Evolutionary conservation across 2,329 filamentous ascomycete genomes (phyloP).

Genomic region (Ceratocystis colombiana): DNA sequence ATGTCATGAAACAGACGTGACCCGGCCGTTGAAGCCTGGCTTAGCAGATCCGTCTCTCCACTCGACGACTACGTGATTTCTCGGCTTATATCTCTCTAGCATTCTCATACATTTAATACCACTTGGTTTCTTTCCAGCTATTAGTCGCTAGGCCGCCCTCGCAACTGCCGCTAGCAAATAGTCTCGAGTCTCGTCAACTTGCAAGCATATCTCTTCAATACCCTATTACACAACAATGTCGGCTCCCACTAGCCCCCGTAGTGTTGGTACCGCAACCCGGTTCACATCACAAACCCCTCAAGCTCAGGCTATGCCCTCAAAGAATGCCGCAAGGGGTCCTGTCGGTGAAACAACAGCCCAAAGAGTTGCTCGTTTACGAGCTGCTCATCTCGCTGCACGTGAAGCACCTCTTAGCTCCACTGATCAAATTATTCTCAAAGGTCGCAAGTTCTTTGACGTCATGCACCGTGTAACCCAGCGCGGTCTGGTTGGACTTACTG

Average conservation of each 20-base stretch:
- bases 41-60: conserved; percentile 15
- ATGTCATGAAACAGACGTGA: conserved; percentile 20
- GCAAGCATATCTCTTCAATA: not conserved
- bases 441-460: conserved; percentile 44
- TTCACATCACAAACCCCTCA: conserved; percentile 49
- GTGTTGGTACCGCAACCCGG: conserved; percentile 68
- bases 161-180: too few relatives aligned
- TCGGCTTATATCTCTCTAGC: not conserved
- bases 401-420: conserved; percentile 46
- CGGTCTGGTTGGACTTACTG: conserved; percentile 47
- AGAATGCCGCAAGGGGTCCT: conserved; percentile 30
- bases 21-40: conserved; percentile 7
- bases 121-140: not conserved
- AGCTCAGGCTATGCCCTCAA: conserved; percentile 52
- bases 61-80: not conserved
- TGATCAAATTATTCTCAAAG: conserved; percentile 41
- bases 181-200: not conserved
- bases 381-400: conserved; percentile 57
- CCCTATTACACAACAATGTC: conserved; percentile 32
- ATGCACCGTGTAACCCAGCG: conserved; percentile 47
- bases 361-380: conserved; percentile 57
- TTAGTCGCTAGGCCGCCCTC: not conserved
- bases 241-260: conserved; percentile 47
- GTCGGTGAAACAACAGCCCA: conserved; percentile 55
- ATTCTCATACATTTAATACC: conserved; percentile 2